A percentile compares a stretch with the other conserved stretches of the same genome.
These are phyloP conservation scores for Podaxis pistillaris DNA, from an alignment of 768 basidiomycete species.

Conservation along the genomic window DNA sequence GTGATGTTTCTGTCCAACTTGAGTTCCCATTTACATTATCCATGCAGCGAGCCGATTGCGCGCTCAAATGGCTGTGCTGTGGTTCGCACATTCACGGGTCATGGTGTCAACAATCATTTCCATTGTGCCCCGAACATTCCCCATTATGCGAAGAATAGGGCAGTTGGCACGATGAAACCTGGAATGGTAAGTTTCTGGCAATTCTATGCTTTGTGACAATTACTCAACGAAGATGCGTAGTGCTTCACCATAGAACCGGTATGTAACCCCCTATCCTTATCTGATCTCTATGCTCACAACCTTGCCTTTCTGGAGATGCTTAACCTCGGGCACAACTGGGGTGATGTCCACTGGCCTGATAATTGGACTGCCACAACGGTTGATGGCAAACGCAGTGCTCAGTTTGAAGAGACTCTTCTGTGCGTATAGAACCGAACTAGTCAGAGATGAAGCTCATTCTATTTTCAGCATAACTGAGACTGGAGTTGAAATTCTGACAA, in stretches of 20 bases:
- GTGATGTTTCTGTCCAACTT: constrained; percentile 26
- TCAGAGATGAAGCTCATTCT: constrained; percentile 4
- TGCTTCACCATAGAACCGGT: constrained; percentile 82
- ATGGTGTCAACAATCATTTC: constrained; percentile 87
- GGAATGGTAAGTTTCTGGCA: constrained; percentile 68
- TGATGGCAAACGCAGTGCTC: constrained; percentile 90
- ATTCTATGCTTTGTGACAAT: constrained; percentile 5
- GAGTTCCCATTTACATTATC: background rate
- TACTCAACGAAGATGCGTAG: constrained; percentile 24
- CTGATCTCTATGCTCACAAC: constrained; percentile 12
- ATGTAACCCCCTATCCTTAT: constrained; percentile 12
- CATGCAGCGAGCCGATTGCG: constrained; percentile 78
- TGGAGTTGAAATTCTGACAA: constrained; percentile 86
- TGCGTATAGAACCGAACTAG: constrained; percentile 39
- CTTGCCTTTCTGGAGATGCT: constrained; percentile 65
- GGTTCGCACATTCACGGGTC: constrained; percentile 89
- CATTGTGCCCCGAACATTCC: constrained; percentile 86
- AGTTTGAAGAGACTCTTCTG: constrained; percentile 97
- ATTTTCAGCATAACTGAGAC: constrained; percentile 79
- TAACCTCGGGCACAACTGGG: constrained; percentile 79
- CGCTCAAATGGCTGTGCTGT: constrained; percentile 83
- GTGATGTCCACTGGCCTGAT: constrained; percentile 85
- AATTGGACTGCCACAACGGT: constrained; percentile 95
- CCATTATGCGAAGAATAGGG: constrained; percentile 94
- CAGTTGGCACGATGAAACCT: constrained; percentile 88